Conservation (phyloP, 805 yeast genomes). For the Starmerella stellata region DNA sequence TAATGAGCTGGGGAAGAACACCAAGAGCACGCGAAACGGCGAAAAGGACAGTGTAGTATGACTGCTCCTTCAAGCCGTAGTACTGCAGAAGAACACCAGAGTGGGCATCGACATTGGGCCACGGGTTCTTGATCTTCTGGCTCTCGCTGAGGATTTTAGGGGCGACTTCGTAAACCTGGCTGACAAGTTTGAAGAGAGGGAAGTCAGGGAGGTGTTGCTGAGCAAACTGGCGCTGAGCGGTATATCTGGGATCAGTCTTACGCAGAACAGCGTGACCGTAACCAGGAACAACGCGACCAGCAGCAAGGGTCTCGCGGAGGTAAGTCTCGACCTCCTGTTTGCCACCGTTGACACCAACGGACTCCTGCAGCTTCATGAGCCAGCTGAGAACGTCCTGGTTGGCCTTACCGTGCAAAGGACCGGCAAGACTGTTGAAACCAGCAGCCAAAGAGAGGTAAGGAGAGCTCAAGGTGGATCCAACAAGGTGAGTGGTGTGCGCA, state of each 20-base stretch:
- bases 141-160: slow-evolving; percentile 64
- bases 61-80: slow-evolving; percentile 66
- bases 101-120: slow-evolving; percentile 83
- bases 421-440: slow-evolving; percentile 71
- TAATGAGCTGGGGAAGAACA: slow-evolving; percentile 67
- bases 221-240: slow-evolving; percentile 72
- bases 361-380: slow-evolving; percentile 47
- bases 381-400: slow-evolving; percentile 76
- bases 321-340: slow-evolving; percentile 53
- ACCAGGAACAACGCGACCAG: slow-evolving; percentile 78
- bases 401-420: slow-evolving; percentile 77
- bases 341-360: slow-evolving; percentile 52
- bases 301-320: slow-evolving; percentile 60
- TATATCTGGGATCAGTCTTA: slow-evolving; percentile 77
- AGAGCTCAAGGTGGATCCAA: slow-evolving; percentile 64
- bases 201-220: slow-evolving; percentile 55
- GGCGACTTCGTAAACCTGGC: slow-evolving; percentile 63
- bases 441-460: slow-evolving; percentile 67
- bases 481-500: slow-evolving; percentile 73
- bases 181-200: slow-evolving; percentile 60
- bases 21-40: slow-evolving; percentile 81
- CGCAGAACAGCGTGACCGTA: slow-evolving; percentile 78
- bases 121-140: slow-evolving; percentile 84
- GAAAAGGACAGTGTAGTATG: slow-evolving; percentile 70
- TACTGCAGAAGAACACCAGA: slow-evolving; percentile 72